Conservation (phyloP, 805 yeast genomes). For the Starmerella riodocensis region DNA sequence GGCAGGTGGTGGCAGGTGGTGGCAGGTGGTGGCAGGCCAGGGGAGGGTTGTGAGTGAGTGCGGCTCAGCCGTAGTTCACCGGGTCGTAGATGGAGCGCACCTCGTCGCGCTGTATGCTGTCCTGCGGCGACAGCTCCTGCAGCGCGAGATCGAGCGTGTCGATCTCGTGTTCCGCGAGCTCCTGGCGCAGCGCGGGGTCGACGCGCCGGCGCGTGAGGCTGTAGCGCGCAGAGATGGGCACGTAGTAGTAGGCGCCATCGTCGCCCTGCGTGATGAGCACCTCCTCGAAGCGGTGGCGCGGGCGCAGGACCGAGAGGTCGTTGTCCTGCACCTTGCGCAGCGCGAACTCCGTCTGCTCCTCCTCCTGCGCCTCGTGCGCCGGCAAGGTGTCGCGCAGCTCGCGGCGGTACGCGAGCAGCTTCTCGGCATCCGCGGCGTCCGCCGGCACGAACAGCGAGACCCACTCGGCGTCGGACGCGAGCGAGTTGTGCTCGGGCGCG, state of each 20-base stretch:
- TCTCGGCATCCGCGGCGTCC: constrained; percentile 30
- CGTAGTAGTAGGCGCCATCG: constrained; percentile 50
- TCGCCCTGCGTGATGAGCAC: constrained; percentile 48
- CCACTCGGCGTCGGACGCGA: too few species aligned
- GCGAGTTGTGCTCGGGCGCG: constrained; percentile 34
- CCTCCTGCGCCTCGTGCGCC: constrained; percentile 18
- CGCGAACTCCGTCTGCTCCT: constrained; percentile 31
- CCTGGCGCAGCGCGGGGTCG: constrained; percentile 37
- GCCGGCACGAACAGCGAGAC: constrained; percentile 52
- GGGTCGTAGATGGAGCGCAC: constrained; percentile 63
- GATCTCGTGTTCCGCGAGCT: constrained; percentile 42
- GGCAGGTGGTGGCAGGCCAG: too few species aligned
- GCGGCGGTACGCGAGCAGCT: constrained; percentile 33
- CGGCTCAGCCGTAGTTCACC: constrained; percentile 40
- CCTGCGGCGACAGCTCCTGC: constrained; percentile 62
- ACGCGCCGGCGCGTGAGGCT: constrained; percentile 79
- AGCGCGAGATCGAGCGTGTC: constrained; percentile 50
- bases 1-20: too few species aligned
- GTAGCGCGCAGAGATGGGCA: constrained; percentile 63
- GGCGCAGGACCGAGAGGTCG: constrained; percentile 37
- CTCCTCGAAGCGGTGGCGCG: constrained; percentile 42
- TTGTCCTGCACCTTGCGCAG: constrained; percentile 64
- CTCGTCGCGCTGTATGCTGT: constrained; percentile 53
- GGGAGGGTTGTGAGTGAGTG: too few species aligned
- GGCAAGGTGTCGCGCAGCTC: constrained; percentile 31